phyloP scores from a whole-genome alignment of 805 yeast genomes.

The Tetrapisispora pingtungensis region DNA sequence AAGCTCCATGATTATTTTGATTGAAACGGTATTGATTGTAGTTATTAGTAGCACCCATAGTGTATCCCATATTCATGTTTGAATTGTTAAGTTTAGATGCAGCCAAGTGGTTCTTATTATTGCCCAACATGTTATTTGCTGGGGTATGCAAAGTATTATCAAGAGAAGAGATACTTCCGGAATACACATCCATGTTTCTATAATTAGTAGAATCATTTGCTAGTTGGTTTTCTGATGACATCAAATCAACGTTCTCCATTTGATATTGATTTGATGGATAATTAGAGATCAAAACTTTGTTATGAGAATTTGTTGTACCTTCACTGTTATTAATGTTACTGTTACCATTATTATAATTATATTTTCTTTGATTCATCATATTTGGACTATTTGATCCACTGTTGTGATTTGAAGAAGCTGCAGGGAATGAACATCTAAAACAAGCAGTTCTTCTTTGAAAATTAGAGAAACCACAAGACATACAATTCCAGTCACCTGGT shows the following conservation, averaged over 20 bases:
- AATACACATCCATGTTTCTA: not conserved
- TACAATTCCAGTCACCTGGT: conserved; percentile 98
- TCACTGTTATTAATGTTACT: not conserved
- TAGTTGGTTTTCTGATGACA: not conserved
- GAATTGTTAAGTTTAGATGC: not conserved
- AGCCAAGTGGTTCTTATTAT: not conserved
- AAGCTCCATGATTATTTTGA: not conserved
- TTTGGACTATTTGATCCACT: conserved; percentile 3
- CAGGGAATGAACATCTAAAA: conserved; percentile 85
- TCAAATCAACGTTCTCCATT: not conserved
- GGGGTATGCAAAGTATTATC: not conserved
- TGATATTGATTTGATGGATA: not conserved
- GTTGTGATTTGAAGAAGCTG: conserved; percentile 17
- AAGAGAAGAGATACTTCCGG: not conserved
- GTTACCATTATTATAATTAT: conserved; percentile 3
- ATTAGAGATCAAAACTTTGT: not conserved
- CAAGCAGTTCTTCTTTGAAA: conserved; percentile 92
- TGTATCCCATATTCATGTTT: not conserved
- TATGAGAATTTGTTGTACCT: not conserved
- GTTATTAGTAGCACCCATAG: not conserved
- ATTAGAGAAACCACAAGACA: conserved; percentile 89
- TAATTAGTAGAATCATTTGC: not conserved
- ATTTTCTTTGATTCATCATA: conserved; percentile 10
- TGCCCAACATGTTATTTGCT: not conserved
- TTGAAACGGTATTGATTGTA: not conserved